phyloP scores from a whole-genome alignment of 305 asterid species.

The Caryopteris hybrid region DNA sequence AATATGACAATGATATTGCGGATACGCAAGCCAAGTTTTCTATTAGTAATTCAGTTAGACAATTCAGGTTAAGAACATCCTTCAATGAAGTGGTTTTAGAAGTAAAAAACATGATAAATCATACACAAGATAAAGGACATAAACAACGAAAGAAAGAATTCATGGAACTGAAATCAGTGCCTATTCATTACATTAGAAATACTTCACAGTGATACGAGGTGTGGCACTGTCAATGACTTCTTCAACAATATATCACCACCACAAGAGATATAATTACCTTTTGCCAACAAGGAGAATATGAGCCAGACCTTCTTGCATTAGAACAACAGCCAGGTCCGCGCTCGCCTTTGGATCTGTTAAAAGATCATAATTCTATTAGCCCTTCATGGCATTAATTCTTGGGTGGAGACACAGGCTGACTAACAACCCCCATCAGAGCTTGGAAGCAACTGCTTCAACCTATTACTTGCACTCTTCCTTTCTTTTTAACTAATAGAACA shows the following conservation, averaged over 20 bases:
- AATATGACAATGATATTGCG: background rate
- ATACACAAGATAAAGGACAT: background rate
- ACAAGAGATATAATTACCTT: conserved; percentile 41
- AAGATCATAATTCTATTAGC: conserved; percentile 25
- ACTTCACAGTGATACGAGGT: background rate
- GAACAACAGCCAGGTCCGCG: conserved; percentile 91
- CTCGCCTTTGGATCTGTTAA: conserved; percentile 78
- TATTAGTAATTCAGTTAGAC: background rate
- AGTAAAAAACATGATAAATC: background rate
- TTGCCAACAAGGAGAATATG: conserved; percentile 84
- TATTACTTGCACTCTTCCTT: too few species aligned
- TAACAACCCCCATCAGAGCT: background rate
- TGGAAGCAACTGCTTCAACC: too few species aligned
- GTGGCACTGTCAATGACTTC: background rate
- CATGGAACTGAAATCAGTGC: background rate
- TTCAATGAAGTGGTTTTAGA: background rate
- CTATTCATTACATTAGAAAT: background rate
- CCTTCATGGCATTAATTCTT: conserved; percentile 1
- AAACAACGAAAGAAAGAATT: background rate
- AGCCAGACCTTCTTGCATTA: conserved; percentile 97
- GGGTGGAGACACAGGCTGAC: background rate
- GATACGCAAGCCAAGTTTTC: background rate
- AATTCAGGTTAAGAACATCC: background rate
- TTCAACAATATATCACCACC: conserved; percentile 8
- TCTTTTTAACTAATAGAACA: background rate